Evolutionary conservation across 139 green algal species (phyloP).

Genomic region (Eudorina sp.): DNA sequence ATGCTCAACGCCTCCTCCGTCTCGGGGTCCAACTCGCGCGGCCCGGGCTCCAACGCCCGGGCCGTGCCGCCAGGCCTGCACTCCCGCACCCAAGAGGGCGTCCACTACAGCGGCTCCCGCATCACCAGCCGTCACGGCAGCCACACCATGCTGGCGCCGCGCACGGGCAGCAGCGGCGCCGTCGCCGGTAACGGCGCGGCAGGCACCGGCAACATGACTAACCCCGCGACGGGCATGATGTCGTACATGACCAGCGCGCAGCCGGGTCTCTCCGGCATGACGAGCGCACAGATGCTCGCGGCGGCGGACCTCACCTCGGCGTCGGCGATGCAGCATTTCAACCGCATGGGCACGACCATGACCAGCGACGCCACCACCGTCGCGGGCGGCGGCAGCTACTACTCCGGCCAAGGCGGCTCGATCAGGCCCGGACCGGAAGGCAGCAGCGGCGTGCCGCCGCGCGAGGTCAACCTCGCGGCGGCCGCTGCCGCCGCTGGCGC

Average conservation of each 20-base stretch:
- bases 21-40: conserved; percentile 33
- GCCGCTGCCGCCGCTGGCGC: not conserved
- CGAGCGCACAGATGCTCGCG: conserved; percentile 38
- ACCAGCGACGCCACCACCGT: conserved; percentile 25
- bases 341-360: conserved; percentile 13
- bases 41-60: too few species aligned
- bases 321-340: conserved; percentile 24
- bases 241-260: conserved; percentile 23
- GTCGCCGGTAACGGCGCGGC: not conserved
- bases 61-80: too few species aligned
- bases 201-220: not conserved
- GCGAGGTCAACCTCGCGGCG: not conserved
- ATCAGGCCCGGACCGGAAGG: not conserved
- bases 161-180: not conserved
- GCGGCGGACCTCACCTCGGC: conserved; percentile 34
- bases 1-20: not conserved
- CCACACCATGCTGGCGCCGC: not conserved
- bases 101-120: too few species aligned
- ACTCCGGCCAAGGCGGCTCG: not conserved
- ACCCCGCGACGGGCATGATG: conserved; percentile 8
- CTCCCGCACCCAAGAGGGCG: not conserved
- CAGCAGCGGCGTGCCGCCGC: conserved; percentile 12
- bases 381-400: conserved; percentile 5
- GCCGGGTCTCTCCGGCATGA: conserved; percentile 18
- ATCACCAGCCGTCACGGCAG: conserved; percentile 26